phyloP scores from a whole-genome alignment of 164 flowering plant genomes.

The Magnolia sinica region DNA sequence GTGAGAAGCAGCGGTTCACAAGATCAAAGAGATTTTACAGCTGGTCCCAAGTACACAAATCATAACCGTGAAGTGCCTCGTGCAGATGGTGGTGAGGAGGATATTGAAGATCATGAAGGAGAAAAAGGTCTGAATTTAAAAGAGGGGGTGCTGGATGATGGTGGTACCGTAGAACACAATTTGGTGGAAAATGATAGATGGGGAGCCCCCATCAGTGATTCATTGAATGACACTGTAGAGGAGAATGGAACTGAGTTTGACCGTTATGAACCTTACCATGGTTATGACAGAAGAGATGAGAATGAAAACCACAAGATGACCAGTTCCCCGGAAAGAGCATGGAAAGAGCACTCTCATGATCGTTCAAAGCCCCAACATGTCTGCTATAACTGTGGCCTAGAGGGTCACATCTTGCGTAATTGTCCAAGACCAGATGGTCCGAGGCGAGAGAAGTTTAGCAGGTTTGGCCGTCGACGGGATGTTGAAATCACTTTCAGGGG shows the following conservation, averaged over 20 bases:
- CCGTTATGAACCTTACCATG: slow-evolving; percentile 41
- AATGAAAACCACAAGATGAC: slow-evolving; percentile 18
- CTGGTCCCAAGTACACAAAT: slow-evolving; percentile 15
- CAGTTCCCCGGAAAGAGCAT: slow-evolving; percentile 19
- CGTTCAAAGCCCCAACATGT: slow-evolving; percentile 13
- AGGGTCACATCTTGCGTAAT: slow-evolving; percentile 36
- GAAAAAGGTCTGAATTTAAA: slow-evolving; percentile 15
- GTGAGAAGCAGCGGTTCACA: slow-evolving; percentile 19
- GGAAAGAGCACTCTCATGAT: slow-evolving; percentile 8
- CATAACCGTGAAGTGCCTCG: slow-evolving; percentile 5
- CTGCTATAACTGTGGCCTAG: slow-evolving; percentile 41
- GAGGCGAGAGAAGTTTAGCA: slow-evolving; percentile 17
- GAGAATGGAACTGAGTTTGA: slow-evolving; percentile 38
- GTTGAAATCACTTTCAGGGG: slow-evolving; percentile 14
- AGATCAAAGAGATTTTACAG: slow-evolving; percentile 16
- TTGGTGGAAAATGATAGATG: slow-evolving; percentile 40
- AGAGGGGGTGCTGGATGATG: slow-evolving; percentile 25
- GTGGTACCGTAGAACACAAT: slow-evolving; percentile 17
- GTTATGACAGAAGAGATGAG: slow-evolving; percentile 27
- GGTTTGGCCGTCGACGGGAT: slow-evolving; percentile 18
- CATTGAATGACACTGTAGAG: slow-evolving; percentile 16
- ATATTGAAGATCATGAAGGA: slow-evolving; percentile 14
- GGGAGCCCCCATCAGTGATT: slow-evolving; percentile 28
- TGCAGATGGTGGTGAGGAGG: slow-evolving; percentile 13
- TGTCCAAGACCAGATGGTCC: slow-evolving; percentile 29